phyloP scores from a whole-genome alignment of 192 early-diverging fungal genomes.

The Coemansia sp. region DNA sequence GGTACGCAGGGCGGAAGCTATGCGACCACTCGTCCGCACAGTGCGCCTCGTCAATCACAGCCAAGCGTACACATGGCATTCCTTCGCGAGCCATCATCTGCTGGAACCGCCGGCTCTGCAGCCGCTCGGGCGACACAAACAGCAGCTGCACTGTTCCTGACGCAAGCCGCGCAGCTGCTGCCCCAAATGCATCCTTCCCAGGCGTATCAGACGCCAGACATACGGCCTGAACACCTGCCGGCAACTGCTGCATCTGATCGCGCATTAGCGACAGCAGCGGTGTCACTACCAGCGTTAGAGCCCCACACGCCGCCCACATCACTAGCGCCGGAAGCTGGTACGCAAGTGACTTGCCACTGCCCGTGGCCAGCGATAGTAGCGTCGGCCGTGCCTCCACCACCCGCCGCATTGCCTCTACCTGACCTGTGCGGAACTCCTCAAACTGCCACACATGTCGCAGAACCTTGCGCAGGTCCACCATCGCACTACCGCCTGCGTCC shows the following conservation, averaged over 20 bases:
- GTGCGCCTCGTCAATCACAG: constrained; percentile 81
- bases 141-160: constrained; percentile 62
- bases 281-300: constrained; percentile 72
- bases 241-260: constrained; percentile 74
- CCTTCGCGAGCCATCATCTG: constrained; percentile 48
- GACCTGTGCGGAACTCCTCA: constrained; percentile 42
- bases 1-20: constrained; percentile 73
- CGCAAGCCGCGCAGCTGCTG: constrained; percentile 39
- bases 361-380: constrained; percentile 60
- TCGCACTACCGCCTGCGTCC: not conserved
- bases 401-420: constrained; percentile 53
- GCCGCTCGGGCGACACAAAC: constrained; percentile 71
- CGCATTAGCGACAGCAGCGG: constrained; percentile 84
- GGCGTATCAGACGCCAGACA: constrained; percentile 59
- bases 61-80: constrained; percentile 60
- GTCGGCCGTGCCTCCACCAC: constrained; percentile 50
- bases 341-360: constrained; percentile 72
- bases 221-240: constrained; percentile 58
- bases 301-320: constrained; percentile 35
- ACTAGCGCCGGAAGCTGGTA: constrained; percentile 78
- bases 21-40: constrained; percentile 86
- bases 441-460: constrained; percentile 54
- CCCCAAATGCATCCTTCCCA: constrained; percentile 13
- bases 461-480: constrained; percentile 50
- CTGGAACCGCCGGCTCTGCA: constrained; percentile 63